A percentile compares a stretch with the other conserved stretches of the same genome.
Evolutionary conservation across 768 basidiomycete species (phyloP).

Genomic region (Tubosaeta sp.): DNA sequence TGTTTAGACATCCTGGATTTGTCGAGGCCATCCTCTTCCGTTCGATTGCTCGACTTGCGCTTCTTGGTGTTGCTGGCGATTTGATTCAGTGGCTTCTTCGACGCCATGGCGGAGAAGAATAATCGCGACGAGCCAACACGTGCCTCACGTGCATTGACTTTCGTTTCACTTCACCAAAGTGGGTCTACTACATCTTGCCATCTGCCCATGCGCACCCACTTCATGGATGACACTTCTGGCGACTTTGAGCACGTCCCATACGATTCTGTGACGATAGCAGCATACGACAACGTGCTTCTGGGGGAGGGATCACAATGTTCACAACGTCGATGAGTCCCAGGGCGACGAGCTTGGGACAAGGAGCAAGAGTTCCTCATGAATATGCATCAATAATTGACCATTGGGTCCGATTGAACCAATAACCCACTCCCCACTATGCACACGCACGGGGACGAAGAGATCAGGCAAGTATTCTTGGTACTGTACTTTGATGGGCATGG

Average conservation of each 20-base stretch:
- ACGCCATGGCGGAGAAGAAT: conserved; percentile 1
- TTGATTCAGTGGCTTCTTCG: conserved; percentile 9
- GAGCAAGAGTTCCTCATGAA: conserved; percentile 81
- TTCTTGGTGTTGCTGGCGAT: conserved; percentile 17
- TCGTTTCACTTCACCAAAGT: no score
- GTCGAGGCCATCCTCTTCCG: not conserved
- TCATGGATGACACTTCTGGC: conserved; percentile 65
- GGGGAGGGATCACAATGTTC: conserved; percentile 75
- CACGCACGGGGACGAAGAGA: conserved; percentile 94
- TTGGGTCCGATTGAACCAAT: not conserved
- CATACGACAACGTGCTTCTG: conserved; percentile 48
- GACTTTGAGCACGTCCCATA: conserved; percentile 76
- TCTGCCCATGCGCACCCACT: conserved; percentile 61
- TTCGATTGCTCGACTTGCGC: conserved; percentile 17
- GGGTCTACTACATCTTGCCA: not conserved
- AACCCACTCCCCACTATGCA: conserved; percentile 45
- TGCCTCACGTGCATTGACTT: conserved; percentile 22
- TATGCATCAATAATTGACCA: conserved; percentile 22
- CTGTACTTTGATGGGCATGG: conserved; percentile 89
- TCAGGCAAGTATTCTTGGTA: conserved; percentile 77
- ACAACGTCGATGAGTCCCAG: conserved; percentile 71
- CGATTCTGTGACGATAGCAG: conserved; percentile 48
- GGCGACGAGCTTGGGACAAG: conserved; percentile 79
- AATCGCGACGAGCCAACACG: conserved; percentile 17
- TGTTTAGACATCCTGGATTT: conserved; percentile 13